A percentile compares a stretch with the other conserved stretches of the same genome.
These are phyloP conservation scores for Fusarium sp. DNA, from an alignment of 2,329 filamentous ascomycete genomes.

Conservation along the genomic window DNA sequence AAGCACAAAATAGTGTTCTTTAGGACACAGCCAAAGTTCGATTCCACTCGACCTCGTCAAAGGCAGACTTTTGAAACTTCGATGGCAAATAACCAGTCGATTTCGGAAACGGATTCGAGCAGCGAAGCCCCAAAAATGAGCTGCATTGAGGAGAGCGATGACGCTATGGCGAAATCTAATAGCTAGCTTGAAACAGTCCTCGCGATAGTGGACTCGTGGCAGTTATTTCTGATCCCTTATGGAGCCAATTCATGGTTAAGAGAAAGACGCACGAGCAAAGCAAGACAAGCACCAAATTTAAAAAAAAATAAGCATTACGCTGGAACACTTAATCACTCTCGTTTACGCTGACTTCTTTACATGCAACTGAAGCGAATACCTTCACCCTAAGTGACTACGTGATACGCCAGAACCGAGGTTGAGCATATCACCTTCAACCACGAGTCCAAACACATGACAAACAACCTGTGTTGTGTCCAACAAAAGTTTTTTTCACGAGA, in stretches of 20 bases:
- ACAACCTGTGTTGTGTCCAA: background rate
- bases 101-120: constrained; percentile 45
- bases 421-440: background rate
- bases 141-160: constrained; percentile 50
- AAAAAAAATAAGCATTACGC: constrained; percentile 45
- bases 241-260: constrained; percentile 43
- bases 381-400: constrained; percentile 29
- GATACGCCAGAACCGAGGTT: constrained; percentile 20
- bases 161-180: constrained; percentile 53
- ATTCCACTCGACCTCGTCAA: constrained; percentile 48
- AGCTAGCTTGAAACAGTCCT: constrained; percentile 52
- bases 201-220: constrained; percentile 47
- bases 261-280: constrained; percentile 43
- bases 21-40: constrained; percentile 46
- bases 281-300: constrained; percentile 49
- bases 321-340: constrained; percentile 31
- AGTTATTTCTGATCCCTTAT: constrained; percentile 40
- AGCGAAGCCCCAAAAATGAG: constrained; percentile 37
- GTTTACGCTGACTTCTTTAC: constrained; percentile 16
- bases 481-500: background rate
- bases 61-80: constrained; percentile 44
- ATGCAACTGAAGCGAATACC: constrained; percentile 27
- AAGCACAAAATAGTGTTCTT: constrained; percentile 40
- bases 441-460: constrained; percentile 4
- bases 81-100: constrained; percentile 37